Evolutionary conservation across 2,329 filamentous ascomycete species (phyloP), one percentile per base, ranked within the genome.

Genomic region (Talaromyces sp.): DNA sequence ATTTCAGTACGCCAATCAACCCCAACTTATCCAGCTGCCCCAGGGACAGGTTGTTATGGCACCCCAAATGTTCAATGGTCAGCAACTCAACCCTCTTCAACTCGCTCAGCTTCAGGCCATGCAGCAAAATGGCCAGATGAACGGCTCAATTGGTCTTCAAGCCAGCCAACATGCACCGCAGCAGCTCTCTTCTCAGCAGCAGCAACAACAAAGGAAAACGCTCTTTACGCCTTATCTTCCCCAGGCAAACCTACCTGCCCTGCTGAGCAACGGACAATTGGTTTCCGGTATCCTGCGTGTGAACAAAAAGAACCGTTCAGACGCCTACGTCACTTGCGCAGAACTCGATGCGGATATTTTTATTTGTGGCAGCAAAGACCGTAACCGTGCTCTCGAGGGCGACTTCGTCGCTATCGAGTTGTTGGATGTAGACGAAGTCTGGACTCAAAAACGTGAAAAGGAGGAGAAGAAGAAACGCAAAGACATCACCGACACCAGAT

Each of bases 381-480:
- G 95, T 68, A 99, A 99, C 76, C 90, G 95, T 77, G 95, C 95
- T 60, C 84, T 99, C 39, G 95, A 99, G 75, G 95, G 95, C 62
- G 95, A 99, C 74, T 84, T 96, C 60, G 95, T 99, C 62, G 95
- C 95, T 33, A 87, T 99, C 59, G 95, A 99, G 78, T 87, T 99
- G 54, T 87, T 99, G 57, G 93, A 99, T 71, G 95, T 99, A 8
- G 95, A 98, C 73, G 95, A 99, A 73, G 95, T 99, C 2, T 99
- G 95, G 95, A 87, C 89, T 27, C 95, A 99, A 81, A 99, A 99
- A 84, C 91, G 92, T 61, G 95, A 99, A 77, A 99, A 99, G 77
- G 95, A 99, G 79, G 95, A 99, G 77, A 99, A 99, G 85, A 99
- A 99, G 86, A 99, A 98, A 82, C 91, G 95, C 76, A 99, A 99